These are phyloP conservation scores for Alternaria solani DNA, from an alignment of 2,329 filamentous ascomycete genomes.

Conservation along the genomic window DNA sequence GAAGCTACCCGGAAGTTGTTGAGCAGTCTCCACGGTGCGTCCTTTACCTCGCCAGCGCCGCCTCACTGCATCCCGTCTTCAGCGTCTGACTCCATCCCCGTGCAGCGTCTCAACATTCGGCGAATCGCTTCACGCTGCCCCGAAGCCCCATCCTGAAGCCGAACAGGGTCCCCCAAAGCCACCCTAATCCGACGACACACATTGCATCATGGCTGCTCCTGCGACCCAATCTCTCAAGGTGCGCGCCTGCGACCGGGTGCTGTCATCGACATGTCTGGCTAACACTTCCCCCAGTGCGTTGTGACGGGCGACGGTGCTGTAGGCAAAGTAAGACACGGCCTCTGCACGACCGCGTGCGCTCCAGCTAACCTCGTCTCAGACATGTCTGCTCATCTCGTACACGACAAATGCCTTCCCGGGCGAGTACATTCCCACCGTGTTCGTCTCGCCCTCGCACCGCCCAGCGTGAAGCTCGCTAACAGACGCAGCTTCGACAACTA, in stretches of 20 bases:
- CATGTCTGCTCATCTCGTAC: constrained; percentile 98
- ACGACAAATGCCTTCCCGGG: constrained; percentile 99
- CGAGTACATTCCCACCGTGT: constrained; percentile 99
- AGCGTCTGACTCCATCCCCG: constrained; percentile 12
- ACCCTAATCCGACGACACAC: constrained; percentile 36
- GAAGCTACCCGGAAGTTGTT: constrained; percentile 28
- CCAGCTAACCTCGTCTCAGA: constrained; percentile 65
- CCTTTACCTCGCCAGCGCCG: constrained; percentile 10
- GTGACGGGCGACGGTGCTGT: constrained; percentile 99
- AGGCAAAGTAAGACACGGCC: constrained; percentile 77
- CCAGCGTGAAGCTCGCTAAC: constrained; percentile 31
- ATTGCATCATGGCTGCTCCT: constrained; percentile 72
- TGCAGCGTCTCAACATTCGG: constrained; percentile 22
- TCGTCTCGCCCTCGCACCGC: constrained; percentile 49
- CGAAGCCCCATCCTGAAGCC: constrained; percentile 31
- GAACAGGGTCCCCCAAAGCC: constrained; percentile 31
- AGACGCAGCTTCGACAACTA: constrained; percentile 90
- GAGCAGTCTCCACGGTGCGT: constrained; percentile 30
- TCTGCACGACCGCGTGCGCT: constrained; percentile 18
- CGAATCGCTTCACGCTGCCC: constrained; percentile 24
- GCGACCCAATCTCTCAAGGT: constrained; percentile 94
- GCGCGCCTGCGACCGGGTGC: constrained; percentile 26
- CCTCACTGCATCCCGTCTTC: constrained; percentile 12
- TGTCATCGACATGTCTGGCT: constrained; percentile 16
- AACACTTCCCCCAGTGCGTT: constrained; percentile 73